Evolutionary conservation across 192 early-diverging fungal genomes (phyloP), one percentile per base, ranked within the genome.

Genomic region (Gorgonomyces haynaldii): DNA sequence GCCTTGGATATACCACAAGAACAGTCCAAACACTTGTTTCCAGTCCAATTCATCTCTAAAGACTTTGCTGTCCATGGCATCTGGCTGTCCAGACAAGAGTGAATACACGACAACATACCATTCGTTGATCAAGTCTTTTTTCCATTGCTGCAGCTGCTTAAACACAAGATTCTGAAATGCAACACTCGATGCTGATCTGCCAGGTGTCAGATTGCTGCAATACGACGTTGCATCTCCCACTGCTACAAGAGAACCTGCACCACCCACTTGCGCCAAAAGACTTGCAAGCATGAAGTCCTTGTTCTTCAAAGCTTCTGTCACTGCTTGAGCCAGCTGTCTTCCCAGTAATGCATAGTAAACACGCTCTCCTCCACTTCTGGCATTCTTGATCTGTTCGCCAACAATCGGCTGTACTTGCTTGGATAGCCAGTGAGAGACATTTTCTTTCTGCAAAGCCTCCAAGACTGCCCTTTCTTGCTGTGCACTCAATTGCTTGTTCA

Each of bases 221-320:
- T 42, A 13, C n/a, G n/a, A 45, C 42, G 6, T 10, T 30, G 32
- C 34, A 27, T 9, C n/a, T 34, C 29, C 17, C 7, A 64, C 51
- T 8, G 34, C 21, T 16, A 60, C 57, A 6, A 58, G 42, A 36
- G 54, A 67, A 49, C 77, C 79, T 17, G 65, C 74, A 10, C 70
- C 85, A 45, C 65, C 76, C 1, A 83, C 54, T 57, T 92, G 91
- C 4, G 83, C 53, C 20, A 96, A 41, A 23, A 91, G 60, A 4
- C 83, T 87, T 0, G 89, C 84, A 24, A 92, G 67, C 1, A 76
- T 71, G 46, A 80, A 78, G 58, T 91, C 72, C 16, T 70, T 58
- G 25, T 67, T 66, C 34, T 69, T 58, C 0, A 87, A 66, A 1
- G 87, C 82, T 6, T 65, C 69, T 32, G 69, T 37, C 20, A 79